phyloP scores from a whole-genome alignment of 805 yeast genomes.

The Yueomyces sinensis region DNA sequence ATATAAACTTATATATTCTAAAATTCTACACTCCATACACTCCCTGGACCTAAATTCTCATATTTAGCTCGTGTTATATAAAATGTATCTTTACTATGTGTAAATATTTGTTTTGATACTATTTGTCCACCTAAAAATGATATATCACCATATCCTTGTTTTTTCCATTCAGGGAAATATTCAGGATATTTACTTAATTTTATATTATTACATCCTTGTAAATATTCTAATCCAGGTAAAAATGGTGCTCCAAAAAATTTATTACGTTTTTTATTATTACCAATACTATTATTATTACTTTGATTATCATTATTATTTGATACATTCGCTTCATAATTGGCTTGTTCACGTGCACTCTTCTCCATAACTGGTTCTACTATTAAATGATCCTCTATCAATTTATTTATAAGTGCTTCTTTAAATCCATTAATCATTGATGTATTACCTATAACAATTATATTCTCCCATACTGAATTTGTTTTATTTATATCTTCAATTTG shows the following conservation, averaged over 20 bases:
- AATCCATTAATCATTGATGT: slow-evolving; percentile 67
- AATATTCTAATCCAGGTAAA: slow-evolving; percentile 20
- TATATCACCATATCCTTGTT: slow-evolving; percentile 60
- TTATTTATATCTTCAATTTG: slow-evolving; percentile 53
- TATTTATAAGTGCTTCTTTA: slow-evolving; percentile 49
- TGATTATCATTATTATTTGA: neutral
- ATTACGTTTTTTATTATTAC: slow-evolving; percentile 8
- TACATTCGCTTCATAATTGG: slow-evolving; percentile 16
- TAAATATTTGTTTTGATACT: slow-evolving; percentile 72
- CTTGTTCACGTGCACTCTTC: slow-evolving; percentile 15
- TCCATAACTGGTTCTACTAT: slow-evolving; percentile 25
- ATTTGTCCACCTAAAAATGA: slow-evolving; percentile 80
- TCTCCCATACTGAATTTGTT: slow-evolving; percentile 77
- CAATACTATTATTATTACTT: slow-evolving; percentile 15
- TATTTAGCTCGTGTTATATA: slow-evolving; percentile 61
- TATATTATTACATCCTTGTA: slow-evolving; percentile 73
- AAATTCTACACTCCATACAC: slow-evolving; percentile 55
- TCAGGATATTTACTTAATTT: slow-evolving; percentile 67
- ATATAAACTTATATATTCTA: slow-evolving; percentile 4
- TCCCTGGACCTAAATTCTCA: slow-evolving; percentile 67
- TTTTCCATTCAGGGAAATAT: slow-evolving; percentile 91
- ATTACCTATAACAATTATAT: slow-evolving; percentile 67
- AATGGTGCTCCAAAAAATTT: slow-evolving; percentile 17
- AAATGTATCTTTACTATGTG: slow-evolving; percentile 47
- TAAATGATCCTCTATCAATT: slow-evolving; percentile 43